Percentiles rank a stretch among this genome's conserved stretches.
Conservation (phyloP, 2,329 filamentous ascomycete species). For the Paracoccidioides lutzii region DNA sequence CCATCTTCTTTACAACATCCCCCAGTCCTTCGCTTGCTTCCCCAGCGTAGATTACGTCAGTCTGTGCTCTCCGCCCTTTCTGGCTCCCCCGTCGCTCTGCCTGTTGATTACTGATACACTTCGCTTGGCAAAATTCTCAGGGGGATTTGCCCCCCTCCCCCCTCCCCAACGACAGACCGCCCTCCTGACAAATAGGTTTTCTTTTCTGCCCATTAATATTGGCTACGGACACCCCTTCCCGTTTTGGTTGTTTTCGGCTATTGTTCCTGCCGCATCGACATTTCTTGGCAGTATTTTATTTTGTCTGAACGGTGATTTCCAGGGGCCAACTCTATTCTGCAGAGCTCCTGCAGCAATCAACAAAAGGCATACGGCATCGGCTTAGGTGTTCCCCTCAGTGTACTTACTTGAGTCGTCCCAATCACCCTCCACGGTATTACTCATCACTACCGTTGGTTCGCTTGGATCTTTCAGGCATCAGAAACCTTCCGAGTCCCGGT, state of each 20-base stretch:
- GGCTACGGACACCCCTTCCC: background rate
- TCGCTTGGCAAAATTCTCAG: background rate
- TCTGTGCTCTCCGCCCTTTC: background rate
- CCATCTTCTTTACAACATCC: background rate
- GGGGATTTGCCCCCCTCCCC: background rate
- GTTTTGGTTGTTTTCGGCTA: background rate
- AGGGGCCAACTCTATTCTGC: background rate
- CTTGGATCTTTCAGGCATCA: too few relatives aligned
- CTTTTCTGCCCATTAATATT: background rate
- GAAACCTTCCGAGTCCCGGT: too few relatives aligned
- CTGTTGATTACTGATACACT: background rate
- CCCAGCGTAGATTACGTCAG: background rate
- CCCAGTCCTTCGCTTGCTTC: background rate
- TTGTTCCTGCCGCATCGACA: background rate
- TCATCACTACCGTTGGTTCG: too few relatives aligned
- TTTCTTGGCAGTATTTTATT: background rate
- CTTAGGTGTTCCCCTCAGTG: too few relatives aligned
- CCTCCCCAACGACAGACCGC: too few relatives aligned
- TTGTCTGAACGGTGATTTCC: background rate
- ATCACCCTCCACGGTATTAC: too few relatives aligned
- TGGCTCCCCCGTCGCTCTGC: too few relatives aligned
- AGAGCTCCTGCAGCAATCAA: background rate
- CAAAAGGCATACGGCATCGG: too few relatives aligned
- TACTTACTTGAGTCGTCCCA: too few relatives aligned
- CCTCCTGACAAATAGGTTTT: too few relatives aligned